Conservation (phyloP, 2,329 filamentous ascomycete genomes). For the Achaetomium macrosporum region DNA sequence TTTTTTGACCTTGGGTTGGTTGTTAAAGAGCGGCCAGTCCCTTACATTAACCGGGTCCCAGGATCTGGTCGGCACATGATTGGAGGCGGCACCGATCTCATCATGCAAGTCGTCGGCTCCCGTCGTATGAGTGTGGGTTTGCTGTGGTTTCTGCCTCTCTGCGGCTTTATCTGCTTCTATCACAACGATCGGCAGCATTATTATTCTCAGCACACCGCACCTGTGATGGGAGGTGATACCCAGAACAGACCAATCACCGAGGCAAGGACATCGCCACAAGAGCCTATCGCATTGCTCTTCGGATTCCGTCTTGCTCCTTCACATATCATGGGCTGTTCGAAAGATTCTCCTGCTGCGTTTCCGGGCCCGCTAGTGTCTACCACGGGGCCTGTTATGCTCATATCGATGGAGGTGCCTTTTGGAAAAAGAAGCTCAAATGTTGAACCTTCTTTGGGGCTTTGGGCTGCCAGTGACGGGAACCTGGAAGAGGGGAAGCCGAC, state of each 20-base stretch:
- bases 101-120: background rate
- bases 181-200: background rate
- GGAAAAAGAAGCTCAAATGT: background rate
- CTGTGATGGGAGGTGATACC: conserved; percentile 6
- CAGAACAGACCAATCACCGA: conserved; percentile 3
- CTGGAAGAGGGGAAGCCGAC: conserved; percentile 13
- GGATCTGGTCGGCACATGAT: background rate
- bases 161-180: background rate
- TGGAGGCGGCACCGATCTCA: conserved; percentile 4
- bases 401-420: background rate
- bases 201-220: background rate
- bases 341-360: conserved; percentile 1
- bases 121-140: background rate
- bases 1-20: too few relatives aligned
- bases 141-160: background rate
- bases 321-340: background rate
- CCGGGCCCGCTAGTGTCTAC: background rate
- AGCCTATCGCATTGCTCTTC: too few relatives aligned
- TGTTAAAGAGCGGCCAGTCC: too few relatives aligned
- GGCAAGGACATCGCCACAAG: too few relatives aligned
- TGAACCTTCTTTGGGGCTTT: background rate
- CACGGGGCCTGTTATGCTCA: background rate
- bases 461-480: background rate
- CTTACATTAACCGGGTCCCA: too few relatives aligned
- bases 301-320: too few relatives aligned